Conservation (phyloP, 768 basidiomycete species). For the Serendipita sp. region DNA sequence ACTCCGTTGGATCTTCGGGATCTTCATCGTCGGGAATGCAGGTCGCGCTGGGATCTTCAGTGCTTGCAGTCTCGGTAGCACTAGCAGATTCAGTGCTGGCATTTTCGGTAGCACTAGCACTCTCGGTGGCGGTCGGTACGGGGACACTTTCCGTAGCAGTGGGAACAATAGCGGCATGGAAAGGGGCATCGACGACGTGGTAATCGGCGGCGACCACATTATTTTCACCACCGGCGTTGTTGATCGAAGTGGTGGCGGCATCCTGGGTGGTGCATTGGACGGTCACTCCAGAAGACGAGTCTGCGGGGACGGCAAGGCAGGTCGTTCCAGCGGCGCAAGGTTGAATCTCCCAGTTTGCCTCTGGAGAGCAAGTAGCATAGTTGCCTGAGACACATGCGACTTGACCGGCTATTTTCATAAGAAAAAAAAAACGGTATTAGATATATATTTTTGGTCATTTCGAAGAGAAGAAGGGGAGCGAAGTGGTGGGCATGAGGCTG, state of each 20-base stretch:
- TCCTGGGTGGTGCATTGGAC: not conserved
- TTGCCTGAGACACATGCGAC: not conserved
- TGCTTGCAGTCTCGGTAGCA: not conserved
- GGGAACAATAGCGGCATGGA: not conserved
- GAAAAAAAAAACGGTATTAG: not conserved
- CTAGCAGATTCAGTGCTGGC: not conserved
- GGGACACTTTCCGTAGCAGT: not conserved
- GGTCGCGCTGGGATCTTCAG: not conserved
- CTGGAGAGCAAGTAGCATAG: not conserved
- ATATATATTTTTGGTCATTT: not conserved
- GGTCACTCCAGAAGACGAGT: not conserved
- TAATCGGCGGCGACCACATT: not conserved
- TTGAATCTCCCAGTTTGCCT: not conserved
- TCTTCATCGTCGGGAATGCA: not conserved
- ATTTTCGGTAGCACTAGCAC: not conserved
- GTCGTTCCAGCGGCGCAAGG: not conserved
- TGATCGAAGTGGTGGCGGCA: not conserved
- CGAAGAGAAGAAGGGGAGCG: too few relatives aligned
- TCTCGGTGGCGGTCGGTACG: not conserved
- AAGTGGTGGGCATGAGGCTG: too few relatives aligned
- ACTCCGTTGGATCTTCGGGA: not conserved
- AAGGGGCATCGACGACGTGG: not conserved
- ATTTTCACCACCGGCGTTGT: not conserved
- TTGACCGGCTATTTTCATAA: not conserved
- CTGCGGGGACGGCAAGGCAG: not conserved